Base-by-base conservation (phyloP, 2,329 filamentous ascomycete species). In the Penicillium decumbens region DNA sequence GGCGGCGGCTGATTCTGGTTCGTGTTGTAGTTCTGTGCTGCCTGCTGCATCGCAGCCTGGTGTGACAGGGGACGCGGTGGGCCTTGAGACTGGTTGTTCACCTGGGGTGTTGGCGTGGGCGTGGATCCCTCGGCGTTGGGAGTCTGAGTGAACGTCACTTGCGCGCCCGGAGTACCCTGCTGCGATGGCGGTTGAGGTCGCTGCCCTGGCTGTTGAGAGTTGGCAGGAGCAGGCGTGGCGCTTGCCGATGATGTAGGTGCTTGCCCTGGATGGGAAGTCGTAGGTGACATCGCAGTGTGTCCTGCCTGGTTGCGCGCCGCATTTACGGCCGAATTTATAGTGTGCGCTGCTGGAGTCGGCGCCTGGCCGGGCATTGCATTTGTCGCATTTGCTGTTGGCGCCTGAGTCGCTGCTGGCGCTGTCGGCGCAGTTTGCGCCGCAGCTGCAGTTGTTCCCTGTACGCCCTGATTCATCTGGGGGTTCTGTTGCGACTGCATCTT, bases 291-390 rank as follows among this genome's bases (percentile, higher is more conserved):
- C 8, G 63, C 64, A 35, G 64, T 60, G 49, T 69, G 66, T 13
- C 65, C 65, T 28, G 66, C 68, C 49, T 73, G 71, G 33, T 65
- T 69, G 38, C 72, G 65, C 15, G 72, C 72, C 25, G 73, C 72
- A 54, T 68, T 73, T 20, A 77, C 70, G 6, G 75, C 75, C 44
- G 74, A 75, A 51, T 72, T 76, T 37, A 77, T 74, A 1, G 74
- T 75, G 52, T 77, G 73, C 3, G 75, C 65, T 23, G 70, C 70
- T 39, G 71, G 69, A 7, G 68, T 62, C 20, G 63, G 64, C 27
- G 64, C 55, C 50, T 71, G 69, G 13, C 62, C 64, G 7, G 70
- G 67, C 53, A 63, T 64, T 8, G 63, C 50, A n/a, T 59, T 58
- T 28, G 62, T 46, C 9, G 59, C 54, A 47, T 55, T 60, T 41